Evolutionary conservation across 1,284 basidiomycete genomes (phyloP).

Genomic region (Ustilago nuda): DNA sequence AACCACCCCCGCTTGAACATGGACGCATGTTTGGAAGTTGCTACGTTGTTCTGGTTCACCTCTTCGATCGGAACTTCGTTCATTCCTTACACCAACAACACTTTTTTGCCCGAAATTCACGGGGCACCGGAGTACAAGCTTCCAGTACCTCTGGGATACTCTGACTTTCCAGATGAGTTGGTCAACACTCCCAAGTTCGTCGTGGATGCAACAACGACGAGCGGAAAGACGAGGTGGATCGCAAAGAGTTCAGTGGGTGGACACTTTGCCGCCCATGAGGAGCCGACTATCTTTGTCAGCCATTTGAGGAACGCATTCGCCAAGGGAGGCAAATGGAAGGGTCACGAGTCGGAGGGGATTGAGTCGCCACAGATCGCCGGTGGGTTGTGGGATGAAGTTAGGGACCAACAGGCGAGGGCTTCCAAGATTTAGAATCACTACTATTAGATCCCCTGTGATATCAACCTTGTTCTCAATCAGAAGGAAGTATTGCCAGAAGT

Average conservation of each 20-base stretch:
- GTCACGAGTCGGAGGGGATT: slow-evolving; percentile 31
- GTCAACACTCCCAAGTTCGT: slow-evolving; percentile 47
- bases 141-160: slow-evolving; percentile 49
- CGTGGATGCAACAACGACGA: slow-evolving; percentile 40
- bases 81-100: slow-evolving; percentile 55
- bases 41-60: slow-evolving; percentile 51
- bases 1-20: slow-evolving; percentile 45
- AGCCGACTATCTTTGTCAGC: slow-evolving; percentile 51
- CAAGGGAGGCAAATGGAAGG: slow-evolving; percentile 33
- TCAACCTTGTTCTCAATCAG: too few relatives aligned
- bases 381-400: slow-evolving; percentile 52
- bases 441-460: too few relatives aligned
- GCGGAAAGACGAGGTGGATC: slow-evolving; percentile 47
- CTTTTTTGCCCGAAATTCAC: slow-evolving; percentile 47
- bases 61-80: slow-evolving; percentile 58
- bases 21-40: slow-evolving; percentile 39
- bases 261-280: slow-evolving; percentile 60
- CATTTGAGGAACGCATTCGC: slow-evolving; percentile 58
- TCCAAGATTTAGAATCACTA: slow-evolving; percentile 34
- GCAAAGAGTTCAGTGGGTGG: slow-evolving; percentile 49
- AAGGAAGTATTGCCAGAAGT: too few relatives aligned
- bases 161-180: slow-evolving; percentile 57
- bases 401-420: slow-evolving; percentile 35
- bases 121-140: slow-evolving; percentile 38
- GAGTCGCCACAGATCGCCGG: slow-evolving; percentile 31